Percentiles rank a stretch among this genome's conserved stretches.
These are phyloP conservation scores for Prunus padus DNA, from an alignment of 306 rosid genomes.

Conservation along the genomic window DNA sequence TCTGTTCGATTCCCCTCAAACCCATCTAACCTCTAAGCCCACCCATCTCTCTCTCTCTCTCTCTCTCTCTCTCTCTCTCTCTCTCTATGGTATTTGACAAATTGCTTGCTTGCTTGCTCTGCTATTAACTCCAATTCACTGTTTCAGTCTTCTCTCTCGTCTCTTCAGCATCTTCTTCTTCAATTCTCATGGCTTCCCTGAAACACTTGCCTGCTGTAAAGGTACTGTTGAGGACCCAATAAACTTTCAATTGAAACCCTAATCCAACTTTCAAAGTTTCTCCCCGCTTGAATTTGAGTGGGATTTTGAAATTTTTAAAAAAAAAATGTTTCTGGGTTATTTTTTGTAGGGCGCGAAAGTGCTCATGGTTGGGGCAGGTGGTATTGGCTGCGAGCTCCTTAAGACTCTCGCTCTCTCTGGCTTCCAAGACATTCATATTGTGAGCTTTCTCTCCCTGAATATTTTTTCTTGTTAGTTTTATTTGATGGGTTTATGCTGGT, in stretches of 20 bases:
- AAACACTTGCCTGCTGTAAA: conserved; percentile 41
- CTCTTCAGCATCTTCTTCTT: conserved; percentile 3
- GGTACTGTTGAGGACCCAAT: conserved; percentile 35
- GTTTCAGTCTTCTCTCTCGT: background rate
- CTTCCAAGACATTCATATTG: conserved; percentile 91
- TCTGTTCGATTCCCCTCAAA: conserved; percentile 35
- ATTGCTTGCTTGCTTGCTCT: background rate
- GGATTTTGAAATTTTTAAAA: background rate
- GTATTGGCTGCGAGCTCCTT: conserved; percentile 97
- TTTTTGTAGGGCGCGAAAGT: conserved; percentile 71
- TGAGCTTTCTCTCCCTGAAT: conserved; percentile 28
- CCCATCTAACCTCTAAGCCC: background rate
- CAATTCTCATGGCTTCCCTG: conserved; percentile 63
- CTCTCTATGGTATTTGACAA: conserved; percentile 3
- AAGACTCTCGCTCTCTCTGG: conserved; percentile 97
- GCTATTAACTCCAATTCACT: conserved; percentile 9
- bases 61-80: conserved; percentile 20
- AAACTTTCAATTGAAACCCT: conserved; percentile 27
- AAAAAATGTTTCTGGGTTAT: background rate
- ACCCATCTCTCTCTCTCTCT: conserved; percentile 7
- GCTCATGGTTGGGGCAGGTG: conserved; percentile 99
- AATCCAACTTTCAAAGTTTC: background rate
- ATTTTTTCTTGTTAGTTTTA: background rate
- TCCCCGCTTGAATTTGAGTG: conserved; percentile 8
- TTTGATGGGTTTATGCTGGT: background rate